phyloP scores from a whole-genome alignment of 257 asterid genomes.

The Solanum arcanum region DNA sequence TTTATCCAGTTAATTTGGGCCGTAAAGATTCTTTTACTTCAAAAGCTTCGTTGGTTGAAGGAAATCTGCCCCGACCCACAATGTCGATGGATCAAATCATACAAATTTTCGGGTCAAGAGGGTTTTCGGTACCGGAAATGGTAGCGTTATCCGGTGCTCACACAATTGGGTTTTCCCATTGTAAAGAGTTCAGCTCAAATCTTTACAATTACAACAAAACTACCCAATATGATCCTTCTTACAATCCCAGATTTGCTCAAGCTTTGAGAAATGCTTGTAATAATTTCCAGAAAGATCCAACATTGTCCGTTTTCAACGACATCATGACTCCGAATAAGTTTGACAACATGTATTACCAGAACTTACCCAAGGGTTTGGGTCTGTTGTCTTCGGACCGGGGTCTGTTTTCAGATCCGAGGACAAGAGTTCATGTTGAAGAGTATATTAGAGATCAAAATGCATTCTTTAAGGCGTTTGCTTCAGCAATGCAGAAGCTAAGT shows the following conservation, averaged over 20 bases:
- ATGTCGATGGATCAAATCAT: conserved; percentile 53
- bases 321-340: conserved; percentile 61
- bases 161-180: conserved; percentile 92
- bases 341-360: conserved; percentile 60
- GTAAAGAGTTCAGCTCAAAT: conserved; percentile 69
- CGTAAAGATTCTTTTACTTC: conserved; percentile 54
- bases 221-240: conserved; percentile 48
- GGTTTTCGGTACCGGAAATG: conserved; percentile 65
- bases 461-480: conserved; percentile 61
- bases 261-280: conserved; percentile 52
- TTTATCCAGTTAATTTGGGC: conserved; percentile 49
- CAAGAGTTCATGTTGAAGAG: conserved; percentile 36
- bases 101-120: conserved; percentile 40
- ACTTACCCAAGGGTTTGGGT: conserved; percentile 59
- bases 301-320: conserved; percentile 75
- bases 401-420: conserved; percentile 47
- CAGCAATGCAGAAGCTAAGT: conserved; percentile 81
- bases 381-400: conserved; percentile 56
- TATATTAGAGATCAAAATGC: conserved; percentile 45
- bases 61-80: conserved; percentile 57
- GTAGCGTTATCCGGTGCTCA: conserved; percentile 88
- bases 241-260: conserved; percentile 56
- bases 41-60: conserved; percentile 39
- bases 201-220: conserved; percentile 49
- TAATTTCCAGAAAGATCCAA: conserved; percentile 43